A percentile compares a stretch with the other conserved stretches of the same genome.
Evolutionary conservation across 2,329 filamentous ascomycete genomes (phyloP).

Genomic region (Madurella fahalii): DNA sequence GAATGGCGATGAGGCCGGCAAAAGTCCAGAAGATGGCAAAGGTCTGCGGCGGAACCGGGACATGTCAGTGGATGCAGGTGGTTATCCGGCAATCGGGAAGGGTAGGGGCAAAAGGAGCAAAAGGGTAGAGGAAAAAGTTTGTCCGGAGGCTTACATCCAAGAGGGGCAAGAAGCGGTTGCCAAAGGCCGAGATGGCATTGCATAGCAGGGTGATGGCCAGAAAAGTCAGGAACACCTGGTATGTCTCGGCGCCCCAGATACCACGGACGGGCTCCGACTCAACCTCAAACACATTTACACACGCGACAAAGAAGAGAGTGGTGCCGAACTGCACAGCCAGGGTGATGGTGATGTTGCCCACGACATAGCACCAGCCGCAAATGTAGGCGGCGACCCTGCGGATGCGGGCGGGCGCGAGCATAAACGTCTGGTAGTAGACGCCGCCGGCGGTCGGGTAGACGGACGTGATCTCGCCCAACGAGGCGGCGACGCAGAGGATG

Average conservation of each 20-base stretch:
- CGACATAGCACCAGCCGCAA: slow-evolving; percentile 71
- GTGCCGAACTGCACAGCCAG: slow-evolving; percentile 81
- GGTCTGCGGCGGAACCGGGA: slow-evolving; percentile 44
- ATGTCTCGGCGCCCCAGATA: slow-evolving; percentile 48
- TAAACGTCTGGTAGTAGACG: slow-evolving; percentile 76
- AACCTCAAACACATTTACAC: slow-evolving; percentile 54
- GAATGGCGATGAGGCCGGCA: slow-evolving; percentile 62
- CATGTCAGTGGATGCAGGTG: slow-evolving; percentile 24
- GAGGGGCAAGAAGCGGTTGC: slow-evolving; percentile 62
- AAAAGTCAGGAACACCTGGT: slow-evolving; percentile 70
- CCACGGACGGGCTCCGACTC: slow-evolving; percentile 40
- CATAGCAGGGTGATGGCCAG: slow-evolving; percentile 62
- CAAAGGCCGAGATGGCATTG: slow-evolving; percentile 62
- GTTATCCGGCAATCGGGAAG: not conserved
- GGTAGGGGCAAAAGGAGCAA: too few species aligned
- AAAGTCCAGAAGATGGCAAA: slow-evolving; percentile 74
- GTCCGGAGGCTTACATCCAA: slow-evolving; percentile 57
- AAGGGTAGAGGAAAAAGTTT: too few species aligned
- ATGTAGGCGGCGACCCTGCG: slow-evolving; percentile 65
- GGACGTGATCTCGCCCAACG: slow-evolving; percentile 69
- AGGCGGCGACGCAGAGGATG: slow-evolving; percentile 66
- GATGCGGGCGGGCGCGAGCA: slow-evolving; percentile 60
- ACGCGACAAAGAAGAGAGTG: slow-evolving; percentile 57
- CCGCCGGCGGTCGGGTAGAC: slow-evolving; percentile 74
- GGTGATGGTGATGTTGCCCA: slow-evolving; percentile 78